Percentiles rank a stretch among this genome's conserved stretches.
Conservation (phyloP, 805 yeast genomes). For the Cyberlindnera veronae region DNA sequence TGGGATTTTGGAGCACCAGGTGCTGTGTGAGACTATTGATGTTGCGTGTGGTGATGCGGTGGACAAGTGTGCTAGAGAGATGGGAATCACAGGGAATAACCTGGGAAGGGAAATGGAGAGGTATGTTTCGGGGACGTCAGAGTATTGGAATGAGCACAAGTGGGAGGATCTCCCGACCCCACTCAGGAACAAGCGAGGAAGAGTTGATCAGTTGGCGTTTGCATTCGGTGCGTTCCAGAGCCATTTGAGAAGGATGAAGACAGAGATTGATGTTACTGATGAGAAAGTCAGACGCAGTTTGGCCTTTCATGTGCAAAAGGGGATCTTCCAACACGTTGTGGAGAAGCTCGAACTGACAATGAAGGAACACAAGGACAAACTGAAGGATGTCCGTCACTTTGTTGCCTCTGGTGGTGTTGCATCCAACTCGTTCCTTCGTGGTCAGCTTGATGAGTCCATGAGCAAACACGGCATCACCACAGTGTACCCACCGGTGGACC, state of each 20-base stretch:
- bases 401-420: conserved; percentile 96
- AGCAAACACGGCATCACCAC: conserved; percentile 34
- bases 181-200: conserved; percentile 44
- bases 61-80: conserved; percentile 85
- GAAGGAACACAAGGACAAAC: conserved; percentile 35
- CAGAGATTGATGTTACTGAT: conserved; percentile 13
- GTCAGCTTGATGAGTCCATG: conserved; percentile 41
- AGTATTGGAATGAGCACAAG: conserved; percentile 26
- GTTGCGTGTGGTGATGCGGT: conserved; percentile 92
- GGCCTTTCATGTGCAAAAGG: conserved; percentile 58
- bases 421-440: conserved; percentile 58
- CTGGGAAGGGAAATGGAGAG: conserved; percentile 79
- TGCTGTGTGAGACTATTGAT: conserved; percentile 73
- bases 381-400: conserved; percentile 46
- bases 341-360: conserved; percentile 57
- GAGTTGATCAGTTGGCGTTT: conserved; percentile 48
- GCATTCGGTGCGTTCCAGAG: conserved; percentile 79
- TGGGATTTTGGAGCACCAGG: conserved; percentile 61
- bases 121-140: conserved; percentile 38
- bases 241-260: conserved; percentile 40
- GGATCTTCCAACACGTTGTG: conserved; percentile 69
- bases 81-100: conserved; percentile 81
- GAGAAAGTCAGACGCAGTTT: conserved; percentile 38
- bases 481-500: conserved; percentile 62
- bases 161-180: conserved; percentile 49